These are phyloP conservation scores for Populus hybrid DNA, from an alignment of 441 rosid genomes.

Conservation along the genomic window DNA sequence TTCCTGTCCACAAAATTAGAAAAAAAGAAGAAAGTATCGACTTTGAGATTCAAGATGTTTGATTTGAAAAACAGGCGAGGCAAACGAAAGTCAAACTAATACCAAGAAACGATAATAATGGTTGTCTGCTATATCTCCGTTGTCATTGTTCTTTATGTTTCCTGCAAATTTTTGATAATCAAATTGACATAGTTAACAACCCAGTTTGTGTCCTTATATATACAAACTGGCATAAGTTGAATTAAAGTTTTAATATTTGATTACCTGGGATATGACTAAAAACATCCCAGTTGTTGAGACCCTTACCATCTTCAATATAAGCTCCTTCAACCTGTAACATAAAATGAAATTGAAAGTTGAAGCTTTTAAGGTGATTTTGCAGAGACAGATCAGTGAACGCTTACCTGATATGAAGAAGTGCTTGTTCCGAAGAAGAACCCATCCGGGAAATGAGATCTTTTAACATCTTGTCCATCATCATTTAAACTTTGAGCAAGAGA, in stretches of 20 bases:
- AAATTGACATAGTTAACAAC: background rate
- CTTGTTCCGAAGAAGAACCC: slow-evolving; percentile 39
- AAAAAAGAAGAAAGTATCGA: background rate
- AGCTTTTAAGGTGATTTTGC: background rate
- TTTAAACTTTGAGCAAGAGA: slow-evolving; percentile 6
- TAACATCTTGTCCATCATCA: slow-evolving; percentile 17
- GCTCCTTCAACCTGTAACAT: slow-evolving; percentile 45
- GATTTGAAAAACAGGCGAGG: background rate
- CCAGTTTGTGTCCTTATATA: background rate
- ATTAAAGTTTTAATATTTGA: background rate
- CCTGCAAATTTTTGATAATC: slow-evolving; percentile 17
- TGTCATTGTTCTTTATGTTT: slow-evolving; percentile 28
- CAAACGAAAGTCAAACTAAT: background rate
- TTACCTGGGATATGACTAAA: slow-evolving; percentile 41
- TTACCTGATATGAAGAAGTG: slow-evolving; percentile 37
- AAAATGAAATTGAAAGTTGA: background rate
- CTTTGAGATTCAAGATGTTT: background rate
- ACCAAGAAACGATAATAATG: slow-evolving; percentile 45
- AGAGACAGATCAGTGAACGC: background rate
- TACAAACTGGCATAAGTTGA: background rate
- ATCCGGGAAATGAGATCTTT: slow-evolving; percentile 34
- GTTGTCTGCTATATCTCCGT: slow-evolving; percentile 44
- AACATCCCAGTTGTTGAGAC: slow-evolving; percentile 45
- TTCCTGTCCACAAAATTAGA: slow-evolving; percentile 22
- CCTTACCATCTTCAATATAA: slow-evolving; percentile 38